Evolutionary conservation across 228 moss, liverwort and hornwort species (phyloP).

Genomic region (Sphagnum magellanicum): DNA sequence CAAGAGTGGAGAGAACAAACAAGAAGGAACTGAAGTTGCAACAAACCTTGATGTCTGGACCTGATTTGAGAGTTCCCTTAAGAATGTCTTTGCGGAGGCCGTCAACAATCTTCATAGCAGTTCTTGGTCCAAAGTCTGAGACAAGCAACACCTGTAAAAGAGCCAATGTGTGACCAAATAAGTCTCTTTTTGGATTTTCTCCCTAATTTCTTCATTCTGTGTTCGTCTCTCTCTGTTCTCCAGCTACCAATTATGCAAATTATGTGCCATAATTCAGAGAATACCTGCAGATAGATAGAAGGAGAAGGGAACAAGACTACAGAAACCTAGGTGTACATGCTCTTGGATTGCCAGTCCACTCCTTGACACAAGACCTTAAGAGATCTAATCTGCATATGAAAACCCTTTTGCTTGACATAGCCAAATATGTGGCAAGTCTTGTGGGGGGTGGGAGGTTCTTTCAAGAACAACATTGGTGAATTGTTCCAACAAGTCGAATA

Average conservation of each 20-base stretch:
- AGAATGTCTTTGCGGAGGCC: constrained; percentile 68
- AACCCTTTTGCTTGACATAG: too few relatives aligned
- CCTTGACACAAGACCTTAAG: too few relatives aligned
- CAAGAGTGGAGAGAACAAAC: too few relatives aligned
- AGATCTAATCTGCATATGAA: too few relatives aligned
- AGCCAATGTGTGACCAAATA: neutral
- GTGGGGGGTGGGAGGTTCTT: too few relatives aligned
- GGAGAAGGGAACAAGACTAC: neutral
- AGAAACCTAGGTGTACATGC: too few relatives aligned
- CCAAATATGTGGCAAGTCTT: too few relatives aligned
- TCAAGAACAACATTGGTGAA: too few relatives aligned
- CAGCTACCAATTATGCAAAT: neutral
- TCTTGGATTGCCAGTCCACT: too few relatives aligned
- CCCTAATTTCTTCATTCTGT: too few relatives aligned
- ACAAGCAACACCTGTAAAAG: constrained; percentile 75
- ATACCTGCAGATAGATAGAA: neutral
- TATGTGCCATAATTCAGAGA: neutral
- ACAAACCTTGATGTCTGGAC: constrained; percentile 73
- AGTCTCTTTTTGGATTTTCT: neutral
- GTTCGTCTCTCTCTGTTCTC: neutral
- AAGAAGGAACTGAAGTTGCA: too few relatives aligned
- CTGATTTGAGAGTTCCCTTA: constrained; percentile 71
- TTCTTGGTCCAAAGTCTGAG: constrained; percentile 93
- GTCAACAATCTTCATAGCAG: constrained; percentile 86
- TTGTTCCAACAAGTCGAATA: too few relatives aligned